Evolutionary conservation across 225 moss, liverwort and hornwort species (phyloP).

Genomic region (Polytrichum formosum): DNA sequence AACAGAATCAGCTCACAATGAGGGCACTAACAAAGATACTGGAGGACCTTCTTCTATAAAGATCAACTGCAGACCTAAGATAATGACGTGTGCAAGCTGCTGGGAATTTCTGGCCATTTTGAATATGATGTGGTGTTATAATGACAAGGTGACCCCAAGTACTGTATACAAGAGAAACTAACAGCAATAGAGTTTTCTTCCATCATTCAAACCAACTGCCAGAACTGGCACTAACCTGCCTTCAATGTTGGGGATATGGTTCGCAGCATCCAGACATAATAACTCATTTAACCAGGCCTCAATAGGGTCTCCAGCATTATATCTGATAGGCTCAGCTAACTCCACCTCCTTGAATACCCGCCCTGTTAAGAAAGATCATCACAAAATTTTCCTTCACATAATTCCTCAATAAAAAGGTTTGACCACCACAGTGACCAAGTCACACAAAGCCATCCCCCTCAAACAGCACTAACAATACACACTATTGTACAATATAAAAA

Average conservation of each 20-base stretch:
- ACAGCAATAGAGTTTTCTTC: too few relatives aligned
- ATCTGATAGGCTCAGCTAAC: conserved; percentile 87
- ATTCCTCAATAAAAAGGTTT: background rate
- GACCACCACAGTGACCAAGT: background rate
- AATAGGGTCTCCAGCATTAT: conserved; percentile 87
- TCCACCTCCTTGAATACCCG: conserved; percentile 89
- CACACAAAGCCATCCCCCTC: background rate
- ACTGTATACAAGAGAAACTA: too few relatives aligned
- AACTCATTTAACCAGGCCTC: conserved; percentile 92
- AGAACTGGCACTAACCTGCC: conserved; percentile 44
- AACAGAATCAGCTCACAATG: conserved; percentile 9
- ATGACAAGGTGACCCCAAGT: too few relatives aligned
- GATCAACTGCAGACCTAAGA: too few relatives aligned
- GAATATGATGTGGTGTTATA: too few relatives aligned
- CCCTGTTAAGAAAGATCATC: conserved; percentile 29
- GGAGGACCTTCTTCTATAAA: too few relatives aligned
- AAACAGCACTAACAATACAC: background rate
- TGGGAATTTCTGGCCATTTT: too few relatives aligned
- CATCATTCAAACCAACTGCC: too few relatives aligned
- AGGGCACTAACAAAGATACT: background rate
- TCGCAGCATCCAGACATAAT: conserved; percentile 90
- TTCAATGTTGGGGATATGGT: conserved; percentile 75
- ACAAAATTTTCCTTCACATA: background rate
- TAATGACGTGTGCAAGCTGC: too few relatives aligned
- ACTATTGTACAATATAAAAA: too few relatives aligned